Base-by-base conservation (phyloP, 257 asterid species). In the Fraxinus excelsior region DNA sequence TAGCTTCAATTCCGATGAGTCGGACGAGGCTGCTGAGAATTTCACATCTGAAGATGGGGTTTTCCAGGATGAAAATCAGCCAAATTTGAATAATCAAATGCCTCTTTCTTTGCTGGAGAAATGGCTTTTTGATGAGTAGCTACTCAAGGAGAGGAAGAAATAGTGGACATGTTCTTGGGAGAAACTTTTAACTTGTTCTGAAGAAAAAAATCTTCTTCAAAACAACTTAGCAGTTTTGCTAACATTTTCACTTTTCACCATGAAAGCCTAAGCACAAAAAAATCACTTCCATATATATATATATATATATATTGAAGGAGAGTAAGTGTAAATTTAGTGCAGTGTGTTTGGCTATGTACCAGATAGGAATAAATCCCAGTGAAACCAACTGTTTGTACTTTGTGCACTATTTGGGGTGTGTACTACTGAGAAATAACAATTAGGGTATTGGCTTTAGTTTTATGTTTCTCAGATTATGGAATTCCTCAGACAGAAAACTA, bases 151-250 rank as follows among this genome's bases (percentile, higher is more conserved):
- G 90, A 78, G 5, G 91, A 77, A 78, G 93, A 89, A 78, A 84
- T 89, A 77, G 86, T 89, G 87, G 88, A 86, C 75, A 81, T 89
- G 87, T 78, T 89, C 10, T 71, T 89, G 51, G 86, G 82, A 67
- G 97, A 74, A 81, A 90, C 94, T 89, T 87, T 90, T 84, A 85
- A 87, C 84, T 87, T 93, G 96, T 91, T 88, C 88, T 90, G 88
- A 84, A 72, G 82, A 72, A 72, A 72, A 64, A 3, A 0, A 7
- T 9, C 23, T 80, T 81, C 75, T 68, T 77, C 82, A 69, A 44
- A 81, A 81, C 82, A 73, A 67, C 58, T 60, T 28, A 32, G 82
- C 49, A 81, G 82, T 81, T 77, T 80, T 29, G 6, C 28, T 58
- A 58, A 58, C n/a, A 13, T 9, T 13, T n/a, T 13, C 31, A 11